Percentiles rank a stretch among this genome's conserved stretches.
Conservation (phyloP, 768 basidiomycete genomes). For the Lanmaoa pseudosensibilis region DNA sequence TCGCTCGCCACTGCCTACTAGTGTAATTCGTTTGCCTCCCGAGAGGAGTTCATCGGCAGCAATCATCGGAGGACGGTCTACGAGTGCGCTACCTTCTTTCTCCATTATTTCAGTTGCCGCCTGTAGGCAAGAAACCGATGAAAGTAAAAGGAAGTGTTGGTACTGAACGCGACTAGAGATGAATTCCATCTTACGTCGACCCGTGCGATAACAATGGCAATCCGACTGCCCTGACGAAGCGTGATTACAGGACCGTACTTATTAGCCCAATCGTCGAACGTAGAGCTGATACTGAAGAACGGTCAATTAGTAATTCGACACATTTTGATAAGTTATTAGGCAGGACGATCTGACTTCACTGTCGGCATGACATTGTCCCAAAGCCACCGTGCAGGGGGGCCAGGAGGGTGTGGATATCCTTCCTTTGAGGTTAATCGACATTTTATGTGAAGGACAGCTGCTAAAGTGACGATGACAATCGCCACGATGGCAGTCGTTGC, state of each 20-base stretch:
- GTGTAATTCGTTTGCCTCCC: constrained; percentile 52
- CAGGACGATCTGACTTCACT: constrained; percentile 4
- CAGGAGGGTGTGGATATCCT: constrained; percentile 15
- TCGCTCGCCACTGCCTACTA: constrained; percentile 49
- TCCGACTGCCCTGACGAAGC: constrained; percentile 44
- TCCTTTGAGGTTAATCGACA: constrained; percentile 3
- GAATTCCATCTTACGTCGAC: constrained; percentile 14
- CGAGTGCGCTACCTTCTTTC: constrained; percentile 51
- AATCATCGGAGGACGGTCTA: constrained; percentile 51
- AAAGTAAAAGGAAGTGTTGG: too few relatives aligned
- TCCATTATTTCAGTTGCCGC: constrained; percentile 64
- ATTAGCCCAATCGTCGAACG: constrained; percentile 52
- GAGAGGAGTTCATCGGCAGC: constrained; percentile 55
- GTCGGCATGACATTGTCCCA: constrained; percentile 9
- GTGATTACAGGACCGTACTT: constrained; percentile 61
- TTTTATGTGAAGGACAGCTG: background rate
- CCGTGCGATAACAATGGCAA: constrained; percentile 19
- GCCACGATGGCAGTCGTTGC: background rate
- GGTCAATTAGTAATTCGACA: background rate
- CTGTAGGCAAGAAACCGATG: constrained; percentile 20
- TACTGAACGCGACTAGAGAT: background rate
- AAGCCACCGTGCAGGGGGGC: constrained; percentile 10
- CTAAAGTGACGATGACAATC: background rate
- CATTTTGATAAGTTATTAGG: background rate
- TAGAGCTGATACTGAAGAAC: constrained; percentile 16